Evolutionary conservation across 1,284 basidiomycete species (phyloP), one percentile per base, ranked within the genome.

Genomic region (Ceratobasidium sp.): DNA sequence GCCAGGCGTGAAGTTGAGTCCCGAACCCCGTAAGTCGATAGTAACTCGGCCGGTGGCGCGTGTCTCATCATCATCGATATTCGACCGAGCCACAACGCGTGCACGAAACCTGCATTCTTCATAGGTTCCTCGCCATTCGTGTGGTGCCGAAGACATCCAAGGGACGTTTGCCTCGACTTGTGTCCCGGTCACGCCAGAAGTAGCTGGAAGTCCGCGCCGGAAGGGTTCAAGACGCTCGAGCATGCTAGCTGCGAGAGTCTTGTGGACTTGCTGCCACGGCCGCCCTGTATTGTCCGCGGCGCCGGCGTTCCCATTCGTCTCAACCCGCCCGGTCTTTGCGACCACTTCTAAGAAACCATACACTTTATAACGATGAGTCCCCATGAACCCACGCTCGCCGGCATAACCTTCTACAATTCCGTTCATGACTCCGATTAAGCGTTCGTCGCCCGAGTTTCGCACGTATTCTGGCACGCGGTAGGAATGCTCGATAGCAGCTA

Each of bases 71-170:
- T 71, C 67, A 42, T 77, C 77, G 39, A 77, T 77, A 40, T 51
- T 58, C 26, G 53, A 56, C 39, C 77, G 77, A 18, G 51, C 68
- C 18, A 70, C 44, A 18, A 77, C 68, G 20, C 68, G 66, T 26
- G 77, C 77, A 10, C 66, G 77, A 67, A 77, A 77, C 4, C 77
- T 67, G 49, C 77, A 77, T 60, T 77, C 77, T 23, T 77, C 77
- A 39, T 46, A 77, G 10, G 77, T 77, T 26, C 77, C 77, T 70
- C 77, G 66, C 77, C 66, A 69, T 33, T 77, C 77, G 51, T 77
- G 77, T 15, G 77, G 77, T 26, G 66, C 28, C 18, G 69, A 23
- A 23, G 68, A 77, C 77, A 63, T 77, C 77, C 69, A 60, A 26
- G 66, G 66, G 40, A 39, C 40, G 20, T 42, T 26, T 6, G 12